Evolutionary conservation across 2,329 filamentous ascomycete species (phyloP).

Genomic region (Verticillium isaacii): DNA sequence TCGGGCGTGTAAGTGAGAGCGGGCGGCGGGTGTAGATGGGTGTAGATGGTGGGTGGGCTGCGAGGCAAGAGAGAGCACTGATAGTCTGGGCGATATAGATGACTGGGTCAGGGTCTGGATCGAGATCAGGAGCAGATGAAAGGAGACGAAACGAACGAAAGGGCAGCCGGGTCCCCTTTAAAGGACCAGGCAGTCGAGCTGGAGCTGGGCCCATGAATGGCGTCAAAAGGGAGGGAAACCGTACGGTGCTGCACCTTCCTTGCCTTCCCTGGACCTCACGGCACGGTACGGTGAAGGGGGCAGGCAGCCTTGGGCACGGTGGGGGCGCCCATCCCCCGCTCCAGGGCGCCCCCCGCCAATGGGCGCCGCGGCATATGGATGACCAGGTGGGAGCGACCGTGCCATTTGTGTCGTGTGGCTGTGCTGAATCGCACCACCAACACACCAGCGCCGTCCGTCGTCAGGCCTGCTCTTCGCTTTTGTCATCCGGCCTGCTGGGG

Average conservation of each 20-base stretch:
- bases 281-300: too few species aligned
- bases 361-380: slow-evolving; percentile 4
- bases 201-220: not conserved
- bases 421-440: slow-evolving; percentile 15
- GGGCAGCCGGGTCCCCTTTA: not conserved
- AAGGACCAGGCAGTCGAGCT: not conserved
- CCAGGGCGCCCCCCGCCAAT: slow-evolving; percentile 4
- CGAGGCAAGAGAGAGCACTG: not conserved
- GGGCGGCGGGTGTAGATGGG: not conserved
- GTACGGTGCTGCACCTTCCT: not conserved
- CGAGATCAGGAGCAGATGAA: not conserved
- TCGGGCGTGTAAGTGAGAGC: not conserved
- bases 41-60: not conserved
- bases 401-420: slow-evolving; percentile 14
- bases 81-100: not conserved
- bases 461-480: not conserved
- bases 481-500: not conserved
- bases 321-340: not conserved
- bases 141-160: not conserved
- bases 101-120: too few species aligned
- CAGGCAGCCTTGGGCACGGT: not conserved
- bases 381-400: slow-evolving; percentile 7
- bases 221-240: slow-evolving; percentile 3
- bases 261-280: too few species aligned
- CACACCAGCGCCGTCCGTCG: not conserved